A percentile compares a stretch with the other conserved stretches of the same genome.
phyloP scores from a whole-genome alignment of 1,139 yeast species.

The Entelexis sorbosivorans region DNA sequence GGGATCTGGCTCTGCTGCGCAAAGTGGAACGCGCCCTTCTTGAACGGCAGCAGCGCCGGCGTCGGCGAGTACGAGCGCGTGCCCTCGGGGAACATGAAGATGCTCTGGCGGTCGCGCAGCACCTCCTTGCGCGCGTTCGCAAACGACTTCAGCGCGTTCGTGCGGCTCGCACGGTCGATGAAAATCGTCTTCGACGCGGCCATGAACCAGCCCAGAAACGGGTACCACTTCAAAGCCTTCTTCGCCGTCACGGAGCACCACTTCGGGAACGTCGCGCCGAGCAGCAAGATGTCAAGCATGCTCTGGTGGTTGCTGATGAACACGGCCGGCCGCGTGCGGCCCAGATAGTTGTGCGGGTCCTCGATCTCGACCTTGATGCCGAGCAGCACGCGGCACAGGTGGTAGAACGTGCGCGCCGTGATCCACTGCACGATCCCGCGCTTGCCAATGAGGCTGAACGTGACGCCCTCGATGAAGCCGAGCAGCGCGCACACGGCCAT shows the following conservation, averaged over 20 bases:
- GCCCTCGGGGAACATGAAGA: slow-evolving; percentile 86
- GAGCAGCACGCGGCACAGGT: slow-evolving; percentile 45
- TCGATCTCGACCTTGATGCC: slow-evolving; percentile 62
- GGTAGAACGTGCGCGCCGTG: slow-evolving; percentile 73
- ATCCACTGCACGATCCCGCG: slow-evolving; percentile 78
- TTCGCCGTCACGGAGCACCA: slow-evolving; percentile 92
- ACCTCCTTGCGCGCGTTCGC: slow-evolving; percentile 54
- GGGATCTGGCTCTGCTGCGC: slow-evolving; percentile 91
- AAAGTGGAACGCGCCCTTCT: slow-evolving; percentile 95
- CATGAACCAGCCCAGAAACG: slow-evolving; percentile 98
- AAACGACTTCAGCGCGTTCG: slow-evolving; percentile 63
- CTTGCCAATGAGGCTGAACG: slow-evolving; percentile 58
- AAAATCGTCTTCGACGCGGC: slow-evolving; percentile 79
- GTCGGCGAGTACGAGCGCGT: slow-evolving; percentile 69
- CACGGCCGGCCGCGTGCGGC: slow-evolving; percentile 55
- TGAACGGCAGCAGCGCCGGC: slow-evolving; percentile 71
- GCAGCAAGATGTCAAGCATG: slow-evolving; percentile 66
- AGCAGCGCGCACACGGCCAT: slow-evolving; percentile 29
- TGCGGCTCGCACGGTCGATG: slow-evolving; percentile 71
- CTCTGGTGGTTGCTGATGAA: slow-evolving; percentile 82
- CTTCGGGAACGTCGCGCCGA: slow-evolving; percentile 76
- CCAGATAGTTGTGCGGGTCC: slow-evolving; percentile 44
- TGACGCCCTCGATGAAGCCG: slow-evolving; percentile 61
- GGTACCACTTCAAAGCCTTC: slow-evolving; percentile 67
- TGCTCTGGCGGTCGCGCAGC: slow-evolving; percentile 43